Evolutionary conservation across 2,329 filamentous ascomycete genomes (phyloP), one percentile per base, ranked within the genome.

Genomic region (Calonectria hongkongensis): DNA sequence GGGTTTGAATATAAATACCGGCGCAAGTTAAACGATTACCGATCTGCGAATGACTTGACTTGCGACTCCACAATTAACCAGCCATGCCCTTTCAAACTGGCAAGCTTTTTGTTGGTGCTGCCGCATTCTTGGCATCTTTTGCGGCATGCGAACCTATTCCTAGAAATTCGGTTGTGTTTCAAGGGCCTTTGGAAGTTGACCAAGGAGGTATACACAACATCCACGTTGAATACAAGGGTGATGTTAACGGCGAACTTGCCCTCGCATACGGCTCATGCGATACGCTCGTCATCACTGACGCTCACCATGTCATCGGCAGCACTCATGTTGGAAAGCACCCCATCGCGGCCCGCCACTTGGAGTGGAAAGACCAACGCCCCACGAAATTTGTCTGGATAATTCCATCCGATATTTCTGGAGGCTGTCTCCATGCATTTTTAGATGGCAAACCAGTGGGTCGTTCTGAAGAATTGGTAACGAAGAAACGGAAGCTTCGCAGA

Each of bases 361-460:
- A 68, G 16, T 68, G 64, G 63, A 64, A 71, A 10, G 63, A 63
- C 8, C 63, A 48, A 21, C 69, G 69, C 10, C 69, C 69, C 13
- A 71, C 63, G 27, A 74, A 76, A 33, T 74, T 80, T 21, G 77
- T 79, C 36, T 80, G 78, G 77, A 62, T 80, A 4, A 73, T 77
- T 21, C 79, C 79, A 4, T 66, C 73, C 25, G 76, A 79, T 43
- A 70, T 75, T 13, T 25, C 71, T 4, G 69, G 70, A 5, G 84
- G 83, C 16, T 87, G 85, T 73, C 81, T 87, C 43, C 85, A 84
- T 4, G 85, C 84, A 3, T 87, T 84, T 83, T 71, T 78, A 33
- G 70, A 77, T 2, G 83, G 81, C 3, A 62, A 56, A 1, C 79
- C 86, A 0, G 67, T 86, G 9, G 85, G 85, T 4, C 82, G 84